These are phyloP conservation scores for Hanseniaspora lindneri DNA, from an alignment of 805 yeast genomes.

Conservation along the genomic window DNA sequence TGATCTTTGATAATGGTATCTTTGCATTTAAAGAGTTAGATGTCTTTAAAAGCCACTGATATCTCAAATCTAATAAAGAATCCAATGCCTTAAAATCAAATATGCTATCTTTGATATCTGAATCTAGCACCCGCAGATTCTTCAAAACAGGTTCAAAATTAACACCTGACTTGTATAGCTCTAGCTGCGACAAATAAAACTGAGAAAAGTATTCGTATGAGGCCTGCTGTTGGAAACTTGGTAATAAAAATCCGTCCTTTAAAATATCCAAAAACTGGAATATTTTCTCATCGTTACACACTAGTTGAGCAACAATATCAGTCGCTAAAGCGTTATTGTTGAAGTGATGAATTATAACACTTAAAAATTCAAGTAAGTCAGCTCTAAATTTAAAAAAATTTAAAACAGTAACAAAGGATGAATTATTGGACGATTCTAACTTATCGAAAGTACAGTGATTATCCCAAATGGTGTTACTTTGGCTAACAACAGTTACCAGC, in stretches of 20 bases:
- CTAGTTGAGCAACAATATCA: not conserved
- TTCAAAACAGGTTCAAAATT: conserved; percentile 4
- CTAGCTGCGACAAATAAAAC: conserved; percentile 8
- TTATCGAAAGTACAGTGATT: conserved; percentile 31
- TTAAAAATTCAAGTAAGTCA: conserved; percentile 48
- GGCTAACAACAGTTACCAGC: conserved; percentile 44
- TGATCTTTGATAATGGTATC: not conserved
- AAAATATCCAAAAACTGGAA: conserved; percentile 10
- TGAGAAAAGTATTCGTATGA: conserved; percentile 10
- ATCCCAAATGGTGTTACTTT: conserved; percentile 42
- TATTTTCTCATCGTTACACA: not conserved
- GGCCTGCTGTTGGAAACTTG: not conserved
- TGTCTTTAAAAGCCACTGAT: conserved; percentile 16
- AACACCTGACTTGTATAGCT: conserved; percentile 7
- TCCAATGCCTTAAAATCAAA: conserved; percentile 37
- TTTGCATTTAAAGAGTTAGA: not conserved
- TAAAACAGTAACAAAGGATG: conserved; percentile 41
- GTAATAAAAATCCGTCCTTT: not conserved
- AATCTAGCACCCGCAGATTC: not conserved
- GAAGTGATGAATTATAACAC: conserved; percentile 56
- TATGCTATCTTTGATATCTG: conserved; percentile 21
- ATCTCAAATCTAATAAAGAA: conserved; percentile 26
- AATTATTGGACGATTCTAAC: conserved; percentile 23
- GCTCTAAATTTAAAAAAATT: conserved; percentile 53
- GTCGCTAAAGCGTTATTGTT: conserved; percentile 29